Base-by-base conservation (phyloP, 331 rosid species). In the Prunus yedoensis region DNA sequence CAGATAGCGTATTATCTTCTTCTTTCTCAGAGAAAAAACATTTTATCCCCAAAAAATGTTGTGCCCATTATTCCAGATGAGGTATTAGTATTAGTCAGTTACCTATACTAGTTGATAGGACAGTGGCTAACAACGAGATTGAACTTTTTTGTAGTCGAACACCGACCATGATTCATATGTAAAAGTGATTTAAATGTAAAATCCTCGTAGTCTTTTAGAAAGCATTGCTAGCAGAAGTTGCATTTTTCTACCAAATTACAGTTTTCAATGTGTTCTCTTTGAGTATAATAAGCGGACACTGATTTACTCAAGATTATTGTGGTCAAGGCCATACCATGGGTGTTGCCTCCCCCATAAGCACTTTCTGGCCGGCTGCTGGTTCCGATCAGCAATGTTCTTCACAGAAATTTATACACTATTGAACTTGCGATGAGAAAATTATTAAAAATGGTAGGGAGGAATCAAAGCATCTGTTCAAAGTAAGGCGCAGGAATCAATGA, bases 11-110 rank as follows among this genome's bases (percentile, higher is more conserved):
- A 82, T 53, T 30, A 75, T 79, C 78, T 75, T 23, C 6, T 3
- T 47, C 17, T 60, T 32, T 62, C 21, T 41, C 10, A 58, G 56
- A 57, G 23, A 6, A 14, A 21, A 35, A 62, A 65, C 41, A 18
- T n/a, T 17, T 65, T 25, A 47, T 18, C 76, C 72, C 8, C 50
- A 67, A 38, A 68, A 74, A 75, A 30, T 77, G 75, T 73, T 69
- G 87, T 54, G 46, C 71, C 56, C 62, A 60, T 52, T 78, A 73
- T 76, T 80, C 77, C 76, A 78, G 84, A 79, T 71, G 79, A 87
- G 87, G 69, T 74, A 59, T 77, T 68, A 66, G 35, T 63, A 76
- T 71, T 76, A 14, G 66, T 53, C 38, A 62, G 15, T 47, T 63
- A 63, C 46, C 67, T 20, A 79, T 58, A 75, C 72, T 57, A 83